Base-by-base conservation (phyloP, 805 yeast species). In the Cyberlindnera mississippiensis region DNA sequence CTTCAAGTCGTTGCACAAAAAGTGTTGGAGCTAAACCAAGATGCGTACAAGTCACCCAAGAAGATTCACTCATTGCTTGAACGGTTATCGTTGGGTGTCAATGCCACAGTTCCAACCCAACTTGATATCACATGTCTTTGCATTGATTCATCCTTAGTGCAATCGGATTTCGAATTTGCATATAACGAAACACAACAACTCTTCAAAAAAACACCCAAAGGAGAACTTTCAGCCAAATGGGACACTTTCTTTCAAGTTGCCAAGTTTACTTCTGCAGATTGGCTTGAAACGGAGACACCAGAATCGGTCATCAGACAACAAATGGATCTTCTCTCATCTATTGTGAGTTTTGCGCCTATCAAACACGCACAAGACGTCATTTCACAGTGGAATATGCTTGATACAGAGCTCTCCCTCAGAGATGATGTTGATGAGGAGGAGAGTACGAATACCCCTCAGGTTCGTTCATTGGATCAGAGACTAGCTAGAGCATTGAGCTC, bases 61-160 rank as follows among this genome's bases (percentile, higher is more conserved):
- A 62, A 64, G 32, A 59, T 81, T 5, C 63, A 64, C 44, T 54
- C 59, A 8, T 60, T 82, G 0, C 43, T 73, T 18, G 57, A 59
- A 30, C 68, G 69, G 33, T 53, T 81, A 27, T 56, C 66, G 3
- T 48, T 61, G 2, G 81, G 70, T 11, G 57, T 75, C 15, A 58
- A 62, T 7, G 45, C 61, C 4, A 40, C 42, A 4, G 15, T 42
- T 16, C 38, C 53, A 6, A 19, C 46, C 10, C 17, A 36, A 12
- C 18, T 41, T 6, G 50, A 45, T 9, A 46, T 75, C 6, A 58
- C 68, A 41, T 62, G 70, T 13, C 68, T 76, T 31, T 82, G 86
- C 51, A 76, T 87, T 17, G 87, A 85, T 50, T 71, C 82, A 34
- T 77, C 95, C 0, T 65, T 85, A 20, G 77, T 72, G 1, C 77